Conservation (phyloP, 495 filamentous ascomycete genomes). For the Tuber microsphaerosporum region DNA sequence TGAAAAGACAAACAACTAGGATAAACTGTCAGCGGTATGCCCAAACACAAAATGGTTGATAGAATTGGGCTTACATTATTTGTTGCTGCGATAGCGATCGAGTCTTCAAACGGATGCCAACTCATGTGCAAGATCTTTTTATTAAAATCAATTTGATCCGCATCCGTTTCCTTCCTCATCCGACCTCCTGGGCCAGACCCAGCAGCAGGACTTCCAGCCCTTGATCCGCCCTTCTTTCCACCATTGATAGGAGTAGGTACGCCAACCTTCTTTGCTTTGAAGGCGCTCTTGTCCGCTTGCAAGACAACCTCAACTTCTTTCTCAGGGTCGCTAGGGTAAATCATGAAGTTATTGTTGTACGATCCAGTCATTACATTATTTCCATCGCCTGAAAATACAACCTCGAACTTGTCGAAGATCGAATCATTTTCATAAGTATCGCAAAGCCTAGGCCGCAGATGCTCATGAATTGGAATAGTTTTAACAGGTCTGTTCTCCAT, state of each 20-base stretch:
- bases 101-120: conserved; percentile 99
- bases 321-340: conserved; percentile 90
- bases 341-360: conserved; percentile 99
- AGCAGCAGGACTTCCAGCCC: conserved; percentile 83
- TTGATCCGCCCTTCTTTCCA: conserved; percentile 71
- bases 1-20: conserved; percentile 94
- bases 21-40: conserved; percentile 27
- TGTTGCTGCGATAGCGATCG: conserved; percentile 97
- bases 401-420: conserved; percentile 99
- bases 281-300: conserved; percentile 96
- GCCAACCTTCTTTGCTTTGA: conserved; percentile 99
- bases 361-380: conserved; percentile 99
- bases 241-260: conserved; percentile 94
- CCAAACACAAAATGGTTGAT: neutral
- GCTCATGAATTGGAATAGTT: conserved; percentile 97
- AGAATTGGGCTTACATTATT: conserved; percentile 74
- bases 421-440: conserved; percentile 99
- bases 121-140: conserved; percentile 99
- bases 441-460: conserved; percentile 86
- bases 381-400: conserved; percentile 95
- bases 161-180: conserved; percentile 98
- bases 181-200: conserved; percentile 72
- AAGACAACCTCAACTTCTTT: conserved; percentile 96
- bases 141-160: conserved; percentile 99
- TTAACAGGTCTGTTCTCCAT: conserved; percentile 97